Evolutionary conservation across 345 rosid species (phyloP).

Genomic region (Citrus unshiu): DNA sequence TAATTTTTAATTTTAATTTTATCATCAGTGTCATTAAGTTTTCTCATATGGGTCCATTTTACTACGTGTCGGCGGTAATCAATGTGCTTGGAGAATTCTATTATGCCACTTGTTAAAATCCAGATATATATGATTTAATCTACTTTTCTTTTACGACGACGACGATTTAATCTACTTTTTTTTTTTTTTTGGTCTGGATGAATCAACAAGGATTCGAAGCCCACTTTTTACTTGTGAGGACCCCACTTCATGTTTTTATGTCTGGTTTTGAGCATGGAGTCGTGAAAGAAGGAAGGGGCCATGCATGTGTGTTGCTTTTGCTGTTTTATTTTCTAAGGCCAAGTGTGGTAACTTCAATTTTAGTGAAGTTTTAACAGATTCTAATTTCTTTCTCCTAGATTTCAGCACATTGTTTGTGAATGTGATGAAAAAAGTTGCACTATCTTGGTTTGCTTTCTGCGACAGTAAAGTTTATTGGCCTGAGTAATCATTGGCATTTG

Average conservation of each 20-base stretch:
- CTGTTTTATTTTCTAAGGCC: not conserved
- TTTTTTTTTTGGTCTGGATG: not conserved
- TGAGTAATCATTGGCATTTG: not conserved
- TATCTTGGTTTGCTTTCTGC: not conserved
- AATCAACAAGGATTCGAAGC: not conserved
- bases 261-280: not conserved
- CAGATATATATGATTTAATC: not conserved
- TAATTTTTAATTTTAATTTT: no score
- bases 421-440: not conserved
- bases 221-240: not conserved
- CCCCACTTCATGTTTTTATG: not conserved
- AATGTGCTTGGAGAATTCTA: not conserved
- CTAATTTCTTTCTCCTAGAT: not conserved
- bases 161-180: no score
- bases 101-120: not conserved
- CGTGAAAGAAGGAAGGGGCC: not conserved
- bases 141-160: no score
- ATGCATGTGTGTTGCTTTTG: not conserved
- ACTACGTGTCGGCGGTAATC: conserved; percentile 4
- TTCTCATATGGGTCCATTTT: not conserved
- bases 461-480: not conserved
- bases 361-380: not conserved
- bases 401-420: not conserved
- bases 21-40: not conserved
- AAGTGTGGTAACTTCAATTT: not conserved